Conservation (phyloP, 495 filamentous ascomycete species). For the Xylaria sp. region DNA sequence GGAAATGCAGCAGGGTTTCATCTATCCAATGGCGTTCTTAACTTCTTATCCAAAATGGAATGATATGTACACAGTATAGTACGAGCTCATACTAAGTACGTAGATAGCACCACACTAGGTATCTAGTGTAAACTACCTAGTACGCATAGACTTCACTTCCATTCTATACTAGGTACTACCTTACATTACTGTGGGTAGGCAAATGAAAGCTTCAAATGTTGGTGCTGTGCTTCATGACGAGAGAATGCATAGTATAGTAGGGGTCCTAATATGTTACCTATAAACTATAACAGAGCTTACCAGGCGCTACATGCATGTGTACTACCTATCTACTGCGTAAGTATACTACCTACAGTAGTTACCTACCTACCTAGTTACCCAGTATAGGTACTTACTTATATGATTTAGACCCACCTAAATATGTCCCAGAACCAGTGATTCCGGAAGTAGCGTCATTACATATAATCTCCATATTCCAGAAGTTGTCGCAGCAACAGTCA, state of each 20-base stretch:
- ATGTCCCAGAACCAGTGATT: not conserved
- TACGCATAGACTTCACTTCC: not conserved
- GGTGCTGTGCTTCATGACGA: not conserved
- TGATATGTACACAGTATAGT: conserved; percentile 1
- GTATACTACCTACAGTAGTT: no score
- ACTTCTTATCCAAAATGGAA: not conserved
- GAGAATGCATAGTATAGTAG: not conserved
- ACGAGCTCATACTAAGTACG: not conserved
- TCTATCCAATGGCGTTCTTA: not conserved
- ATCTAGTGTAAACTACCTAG: no score
- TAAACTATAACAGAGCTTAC: no score
- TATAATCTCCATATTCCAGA: not conserved
- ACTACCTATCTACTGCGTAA: no score
- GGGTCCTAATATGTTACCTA: no score
- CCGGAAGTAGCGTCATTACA: not conserved
- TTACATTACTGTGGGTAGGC: not conserved
- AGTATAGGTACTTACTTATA: no score
- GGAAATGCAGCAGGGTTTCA: conserved; percentile 2
- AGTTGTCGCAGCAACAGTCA: conserved; percentile 21
- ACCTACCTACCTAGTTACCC: no score
- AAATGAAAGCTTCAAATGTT: not conserved
- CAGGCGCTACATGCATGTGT: no score
- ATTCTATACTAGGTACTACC: not conserved
- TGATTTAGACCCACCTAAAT: not conserved
- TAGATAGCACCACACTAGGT: not conserved